Percentiles rank a stretch among this genome's conserved stretches.
Conservation (phyloP, 208 protist species). For the Crithidia bombi region DNA sequence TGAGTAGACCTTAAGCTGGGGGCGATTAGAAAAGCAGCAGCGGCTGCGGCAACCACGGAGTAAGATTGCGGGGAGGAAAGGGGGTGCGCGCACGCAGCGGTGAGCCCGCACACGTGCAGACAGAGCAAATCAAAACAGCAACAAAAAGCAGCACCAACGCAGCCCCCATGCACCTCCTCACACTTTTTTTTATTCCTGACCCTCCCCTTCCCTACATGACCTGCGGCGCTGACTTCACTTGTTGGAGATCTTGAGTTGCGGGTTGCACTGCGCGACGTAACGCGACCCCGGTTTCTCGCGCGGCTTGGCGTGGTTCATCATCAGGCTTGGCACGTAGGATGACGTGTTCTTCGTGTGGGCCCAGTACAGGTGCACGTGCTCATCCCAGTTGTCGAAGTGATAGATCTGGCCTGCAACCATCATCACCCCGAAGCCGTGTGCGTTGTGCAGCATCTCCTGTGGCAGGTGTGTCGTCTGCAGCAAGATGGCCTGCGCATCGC, state of each 20-base stretch:
- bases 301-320: constrained; percentile 71
- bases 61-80: too few species aligned
- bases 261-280: constrained; percentile 68
- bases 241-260: constrained; percentile 57
- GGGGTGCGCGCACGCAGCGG: too few species aligned
- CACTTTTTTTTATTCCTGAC: neutral
- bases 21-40: too few species aligned
- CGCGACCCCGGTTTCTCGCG: constrained; percentile 69
- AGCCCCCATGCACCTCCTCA: too few species aligned
- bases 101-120: too few species aligned
- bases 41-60: too few species aligned
- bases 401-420: constrained; percentile 50
- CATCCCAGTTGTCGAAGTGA: constrained; percentile 57
- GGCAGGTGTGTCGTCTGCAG: constrained; percentile 45
- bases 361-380: constrained; percentile 55
- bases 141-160: neutral
- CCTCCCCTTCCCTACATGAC: neutral
- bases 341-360: constrained; percentile 50
- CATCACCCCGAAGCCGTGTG: constrained; percentile 43
- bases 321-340: constrained; percentile 45
- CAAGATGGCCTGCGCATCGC: constrained; percentile 44
- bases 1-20: too few species aligned
- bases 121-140: too few species aligned
- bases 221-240: constrained; percentile 23
- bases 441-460: constrained; percentile 43